phyloP scores from a whole-genome alignment of 208 protist genomes.

The Trypanosoma caninum region DNA sequence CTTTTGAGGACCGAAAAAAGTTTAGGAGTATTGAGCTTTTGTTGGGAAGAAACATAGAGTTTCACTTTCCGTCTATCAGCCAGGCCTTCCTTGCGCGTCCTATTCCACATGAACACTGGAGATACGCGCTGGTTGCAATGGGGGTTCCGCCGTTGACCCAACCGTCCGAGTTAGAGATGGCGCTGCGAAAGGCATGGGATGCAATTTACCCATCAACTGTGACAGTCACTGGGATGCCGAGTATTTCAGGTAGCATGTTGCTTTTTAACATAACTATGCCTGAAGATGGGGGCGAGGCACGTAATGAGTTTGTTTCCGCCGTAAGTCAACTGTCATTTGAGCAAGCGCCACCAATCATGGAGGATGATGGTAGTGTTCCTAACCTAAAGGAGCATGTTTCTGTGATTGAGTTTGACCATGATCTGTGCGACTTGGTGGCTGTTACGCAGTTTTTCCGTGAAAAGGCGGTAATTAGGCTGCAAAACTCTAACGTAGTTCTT shows the following conservation, averaged over 20 bases:
- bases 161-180: constrained; percentile 32
- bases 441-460: constrained; percentile 42
- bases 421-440: constrained; percentile 40
- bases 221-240: constrained; percentile 6
- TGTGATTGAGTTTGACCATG: constrained; percentile 66
- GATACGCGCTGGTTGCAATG: constrained; percentile 50
- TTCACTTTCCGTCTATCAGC: constrained; percentile 75
- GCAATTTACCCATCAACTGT: constrained; percentile 24
- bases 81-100: constrained; percentile 57
- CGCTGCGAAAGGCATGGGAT: constrained; percentile 49
- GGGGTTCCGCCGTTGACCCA: constrained; percentile 33
- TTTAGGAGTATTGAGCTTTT: constrained; percentile 72
- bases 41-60: constrained; percentile 60
- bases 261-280: constrained; percentile 43
- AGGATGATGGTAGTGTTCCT: constrained; percentile 20
- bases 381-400: constrained; percentile 35
- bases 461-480: constrained; percentile 29
- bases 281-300: constrained; percentile 13
- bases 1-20: constrained; percentile 84
- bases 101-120: constrained; percentile 55
- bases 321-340: constrained; percentile 26
- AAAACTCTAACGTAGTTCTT: constrained; percentile 39
- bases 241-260: constrained; percentile 52
- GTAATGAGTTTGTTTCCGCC: constrained; percentile 25
- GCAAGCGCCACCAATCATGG: constrained; percentile 2